phyloP scores from a whole-genome alignment of 2,329 filamentous ascomycete species.

The Lachnum nothofagi region DNA sequence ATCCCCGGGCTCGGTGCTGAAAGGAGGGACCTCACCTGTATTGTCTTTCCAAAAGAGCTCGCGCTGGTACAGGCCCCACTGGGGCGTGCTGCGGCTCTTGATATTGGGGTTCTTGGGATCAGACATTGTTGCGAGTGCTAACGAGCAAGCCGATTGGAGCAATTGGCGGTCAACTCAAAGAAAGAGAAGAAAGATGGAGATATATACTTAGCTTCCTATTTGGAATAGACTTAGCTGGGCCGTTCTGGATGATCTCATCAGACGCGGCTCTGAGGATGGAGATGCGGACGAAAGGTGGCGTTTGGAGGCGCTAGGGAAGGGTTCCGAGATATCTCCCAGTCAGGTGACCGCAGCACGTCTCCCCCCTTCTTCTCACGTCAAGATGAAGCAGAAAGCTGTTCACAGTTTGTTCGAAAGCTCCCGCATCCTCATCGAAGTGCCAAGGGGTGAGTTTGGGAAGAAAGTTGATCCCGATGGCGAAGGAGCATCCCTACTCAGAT shows the following conservation, averaged over 20 bases:
- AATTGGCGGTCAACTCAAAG: background rate
- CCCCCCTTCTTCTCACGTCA: no score
- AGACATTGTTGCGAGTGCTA: slow-evolving; percentile 17
- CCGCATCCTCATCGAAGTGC: no score
- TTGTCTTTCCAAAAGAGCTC: slow-evolving; percentile 52
- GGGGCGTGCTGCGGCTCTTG: slow-evolving; percentile 44
- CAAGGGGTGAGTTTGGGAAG: no score
- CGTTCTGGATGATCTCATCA: background rate
- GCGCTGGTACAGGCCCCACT: slow-evolving; percentile 51
- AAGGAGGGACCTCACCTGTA: slow-evolving; percentile 43
- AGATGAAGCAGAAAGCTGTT: no score
- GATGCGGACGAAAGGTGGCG: background rate
- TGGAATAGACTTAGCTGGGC: background rate
- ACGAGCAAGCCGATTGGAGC: background rate
- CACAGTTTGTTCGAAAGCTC: no score
- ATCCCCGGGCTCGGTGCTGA: slow-evolving; percentile 52
- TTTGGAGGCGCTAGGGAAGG: no score
- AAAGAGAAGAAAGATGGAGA: background rate
- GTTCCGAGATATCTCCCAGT: background rate
- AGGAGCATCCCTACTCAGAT: no score
- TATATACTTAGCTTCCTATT: background rate
- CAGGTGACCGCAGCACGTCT: background rate
- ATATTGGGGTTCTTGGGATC: slow-evolving; percentile 50
- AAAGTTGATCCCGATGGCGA: no score
- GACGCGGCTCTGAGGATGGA: background rate